Evolutionary conservation across 208 protist genomes (phyloP).

Genomic region (Trypanosoma platydactyli): DNA sequence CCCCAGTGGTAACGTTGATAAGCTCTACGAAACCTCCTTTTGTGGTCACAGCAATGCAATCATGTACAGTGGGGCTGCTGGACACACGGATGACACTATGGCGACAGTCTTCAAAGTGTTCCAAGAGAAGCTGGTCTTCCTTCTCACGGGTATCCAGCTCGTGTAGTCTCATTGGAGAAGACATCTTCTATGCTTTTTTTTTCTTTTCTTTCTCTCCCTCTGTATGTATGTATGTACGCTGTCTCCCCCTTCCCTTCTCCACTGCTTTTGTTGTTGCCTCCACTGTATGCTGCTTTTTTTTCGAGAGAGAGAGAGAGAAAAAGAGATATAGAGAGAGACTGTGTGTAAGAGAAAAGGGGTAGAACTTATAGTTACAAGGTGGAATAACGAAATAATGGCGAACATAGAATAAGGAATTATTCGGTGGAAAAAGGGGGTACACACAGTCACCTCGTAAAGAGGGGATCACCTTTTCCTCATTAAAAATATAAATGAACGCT

Average conservation of each 20-base stretch:
- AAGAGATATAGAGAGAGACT: too few species aligned
- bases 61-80: conserved; percentile 39
- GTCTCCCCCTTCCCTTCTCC: neutral
- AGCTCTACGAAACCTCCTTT: conserved; percentile 79
- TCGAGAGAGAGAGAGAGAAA: too few species aligned
- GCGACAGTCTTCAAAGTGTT: conserved; percentile 67
- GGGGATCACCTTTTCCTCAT: too few species aligned
- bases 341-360: neutral
- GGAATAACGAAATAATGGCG: too few species aligned
- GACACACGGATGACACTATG: conserved; percentile 62
- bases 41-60: conserved; percentile 69
- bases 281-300: too few species aligned
- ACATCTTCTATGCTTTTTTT: conserved; percentile 14
- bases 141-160: conserved; percentile 51
- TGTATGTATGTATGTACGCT: conserved; percentile 1
- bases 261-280: too few species aligned
- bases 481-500: too few species aligned
- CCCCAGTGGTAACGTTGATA: conserved; percentile 58
- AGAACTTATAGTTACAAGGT: too few species aligned
- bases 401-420: too few species aligned
- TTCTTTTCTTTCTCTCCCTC: neutral
- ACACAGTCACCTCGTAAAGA: too few species aligned
- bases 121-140: conserved; percentile 48
- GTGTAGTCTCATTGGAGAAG: conserved; percentile 40
- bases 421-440: too few species aligned